Conservation (phyloP, 192 early-diverging fungal species). For the Coemansia sp. region DNA sequence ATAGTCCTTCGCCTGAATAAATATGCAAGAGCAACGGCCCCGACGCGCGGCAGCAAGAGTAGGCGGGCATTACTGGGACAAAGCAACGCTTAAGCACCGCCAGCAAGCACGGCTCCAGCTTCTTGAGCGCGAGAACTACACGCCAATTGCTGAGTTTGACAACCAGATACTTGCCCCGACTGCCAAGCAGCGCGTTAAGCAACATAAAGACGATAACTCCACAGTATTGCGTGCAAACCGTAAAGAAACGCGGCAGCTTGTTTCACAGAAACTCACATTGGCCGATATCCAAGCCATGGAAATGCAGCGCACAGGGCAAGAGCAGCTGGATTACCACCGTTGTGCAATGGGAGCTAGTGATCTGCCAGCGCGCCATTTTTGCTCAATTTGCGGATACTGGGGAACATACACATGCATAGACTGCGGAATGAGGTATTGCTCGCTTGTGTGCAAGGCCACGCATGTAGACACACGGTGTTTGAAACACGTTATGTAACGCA, state of each 20-base stretch:
- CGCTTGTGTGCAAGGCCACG: constrained; percentile 55
- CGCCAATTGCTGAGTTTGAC: constrained; percentile 36
- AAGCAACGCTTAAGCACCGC: constrained; percentile 34
- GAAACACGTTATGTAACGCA: constrained; percentile 28
- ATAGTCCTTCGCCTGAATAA: too few species aligned
- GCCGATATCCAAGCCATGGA: constrained; percentile 25
- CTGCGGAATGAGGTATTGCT: constrained; percentile 69
- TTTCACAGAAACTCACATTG: constrained; percentile 16
- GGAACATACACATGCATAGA: constrained; percentile 60
- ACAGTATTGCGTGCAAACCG: constrained; percentile 13
- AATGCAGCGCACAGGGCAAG: not conserved
- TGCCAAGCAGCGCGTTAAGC: not conserved
- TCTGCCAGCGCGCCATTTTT: constrained; percentile 56
- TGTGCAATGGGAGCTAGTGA: constrained; percentile 5
- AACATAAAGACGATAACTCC: not conserved
- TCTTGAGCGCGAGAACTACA: constrained; percentile 47
- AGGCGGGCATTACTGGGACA: constrained; percentile 32
- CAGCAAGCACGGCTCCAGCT: constrained; percentile 30
- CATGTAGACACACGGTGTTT: constrained; percentile 63
- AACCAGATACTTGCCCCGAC: constrained; percentile 7
- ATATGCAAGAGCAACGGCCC: not conserved
- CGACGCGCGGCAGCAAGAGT: not conserved
- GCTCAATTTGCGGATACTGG: constrained; percentile 64
- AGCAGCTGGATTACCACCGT: not conserved
- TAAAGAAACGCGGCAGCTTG: constrained; percentile 25